Evolutionary conservation across 176 grass and related monocot species (phyloP), one percentile per base, ranked within the genome.

Genomic region (Phoenix dactylifera): DNA sequence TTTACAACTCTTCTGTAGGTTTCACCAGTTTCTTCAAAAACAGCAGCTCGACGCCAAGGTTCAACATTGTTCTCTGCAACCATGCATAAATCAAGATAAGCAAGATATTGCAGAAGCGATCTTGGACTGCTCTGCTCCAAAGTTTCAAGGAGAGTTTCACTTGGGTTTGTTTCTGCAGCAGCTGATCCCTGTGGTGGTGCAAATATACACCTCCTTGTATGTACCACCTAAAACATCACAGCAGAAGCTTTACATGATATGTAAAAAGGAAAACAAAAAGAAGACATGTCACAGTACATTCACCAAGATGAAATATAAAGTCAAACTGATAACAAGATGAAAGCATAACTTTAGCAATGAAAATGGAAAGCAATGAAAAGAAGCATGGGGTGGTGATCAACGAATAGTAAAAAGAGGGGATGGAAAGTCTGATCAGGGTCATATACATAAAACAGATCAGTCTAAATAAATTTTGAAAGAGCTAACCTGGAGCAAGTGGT

Each of bases 1-100:
- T 74, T 85, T 22, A 81, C 66, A 61, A 80, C 80, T 77, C 79
- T 82, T 89, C 70, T 82, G 68, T 98, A 98, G 50, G 73, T 98
- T 74, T 88, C 93, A 78, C 87, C 84, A 72, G 80, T 92, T 64
- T 92, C 87, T 77, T 92, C 87, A 5, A 92, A 98, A 67, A 98
- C 83, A 20, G 93, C 84, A 72, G 55, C 69, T 54, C 84, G 77
- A 54, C 87, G 81, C 93, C 87, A 98, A 59, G 81, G 72, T 71
- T 98, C 87, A 26, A 72, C 71, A 70, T 98, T 89, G 73, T 58
- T 85, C 50, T 92, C 93, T 65, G 84, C 88, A 32, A 98, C 87
- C 54, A 66, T 59, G 77, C 87, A 92, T 50, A 98, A 71, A 84
- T 98, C 93, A 67, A 88, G 81, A 70, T 92, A 92, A 32, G 84